Evolutionary conservation across 495 filamentous ascomycete species (phyloP).

Genomic region (Bathelium albidoporum): DNA sequence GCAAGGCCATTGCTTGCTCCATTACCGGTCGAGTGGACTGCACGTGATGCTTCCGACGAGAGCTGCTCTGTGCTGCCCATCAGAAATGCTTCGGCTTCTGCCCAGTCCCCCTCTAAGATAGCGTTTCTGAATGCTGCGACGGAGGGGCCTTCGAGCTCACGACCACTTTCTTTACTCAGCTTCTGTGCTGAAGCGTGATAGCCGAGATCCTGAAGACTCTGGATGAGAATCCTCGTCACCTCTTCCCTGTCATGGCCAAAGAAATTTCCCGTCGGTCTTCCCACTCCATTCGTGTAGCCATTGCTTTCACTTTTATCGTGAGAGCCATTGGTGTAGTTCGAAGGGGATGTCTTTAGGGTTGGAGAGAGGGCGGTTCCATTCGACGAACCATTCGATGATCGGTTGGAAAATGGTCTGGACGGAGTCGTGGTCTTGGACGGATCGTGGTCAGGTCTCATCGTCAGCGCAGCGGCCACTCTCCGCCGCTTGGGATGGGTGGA

Average conservation of each 20-base stretch:
- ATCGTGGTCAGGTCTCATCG: slow-evolving; percentile 50
- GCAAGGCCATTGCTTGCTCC: slow-evolving; percentile 19
- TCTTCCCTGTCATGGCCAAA: slow-evolving; percentile 88
- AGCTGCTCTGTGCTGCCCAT: slow-evolving; percentile 37
- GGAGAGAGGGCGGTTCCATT: slow-evolving; percentile 13
- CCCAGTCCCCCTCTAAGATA: slow-evolving; percentile 73
- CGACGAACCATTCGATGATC: slow-evolving; percentile 28
- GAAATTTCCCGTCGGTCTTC: slow-evolving; percentile 30
- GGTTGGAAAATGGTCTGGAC: slow-evolving; percentile 41
- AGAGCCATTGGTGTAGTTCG: slow-evolving; percentile 43
- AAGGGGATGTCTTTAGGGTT: slow-evolving; percentile 34
- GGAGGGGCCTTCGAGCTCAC: slow-evolving; percentile 70
- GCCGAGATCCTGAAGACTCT: slow-evolving; percentile 78
- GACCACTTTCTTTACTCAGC: slow-evolving; percentile 75
- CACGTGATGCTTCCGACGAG: slow-evolving; percentile 31
- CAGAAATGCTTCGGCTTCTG: slow-evolving; percentile 71
- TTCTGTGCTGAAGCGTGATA: slow-evolving; percentile 65
- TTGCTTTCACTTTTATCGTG: slow-evolving; percentile 26
- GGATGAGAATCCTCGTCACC: slow-evolving; percentile 84
- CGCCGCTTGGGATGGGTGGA: slow-evolving; percentile 47
- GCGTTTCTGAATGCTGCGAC: slow-evolving; percentile 78
- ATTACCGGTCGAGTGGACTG: background rate
- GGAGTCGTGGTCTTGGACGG: slow-evolving; percentile 39
- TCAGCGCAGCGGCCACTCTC: slow-evolving; percentile 41
- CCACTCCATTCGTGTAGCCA: slow-evolving; percentile 36